Percentiles rank a stretch among this genome's conserved stretches.
Evolutionary conservation across 208 protist genomes (phyloP).

Genomic region (Tetramitus jugosus): DNA sequence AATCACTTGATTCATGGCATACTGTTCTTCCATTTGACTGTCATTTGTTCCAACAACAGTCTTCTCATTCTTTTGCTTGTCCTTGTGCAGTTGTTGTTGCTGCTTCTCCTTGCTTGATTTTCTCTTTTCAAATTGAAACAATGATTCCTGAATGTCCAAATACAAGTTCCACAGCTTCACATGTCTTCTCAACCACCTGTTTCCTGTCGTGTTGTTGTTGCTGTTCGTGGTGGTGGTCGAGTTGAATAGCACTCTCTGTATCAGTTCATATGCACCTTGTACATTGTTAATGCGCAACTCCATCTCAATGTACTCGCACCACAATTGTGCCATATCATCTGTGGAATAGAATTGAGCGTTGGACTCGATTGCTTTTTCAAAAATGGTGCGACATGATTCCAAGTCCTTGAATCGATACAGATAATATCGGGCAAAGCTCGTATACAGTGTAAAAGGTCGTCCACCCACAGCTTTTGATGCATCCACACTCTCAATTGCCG

Average conservation of each 20-base stretch:
- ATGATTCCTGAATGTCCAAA: constrained; percentile 60
- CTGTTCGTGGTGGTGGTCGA: no score
- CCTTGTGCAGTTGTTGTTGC: background rate
- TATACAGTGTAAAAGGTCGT: constrained; percentile 56
- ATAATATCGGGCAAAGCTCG: constrained; percentile 64
- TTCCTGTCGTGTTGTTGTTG: no score
- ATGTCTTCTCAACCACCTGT: no score
- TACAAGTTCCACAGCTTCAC: no score
- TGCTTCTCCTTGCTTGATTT: background rate
- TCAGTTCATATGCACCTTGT: constrained; percentile 7
- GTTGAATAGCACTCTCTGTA: constrained; percentile 52
- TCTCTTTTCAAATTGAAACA: constrained; percentile 38
- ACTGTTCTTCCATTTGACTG: no score
- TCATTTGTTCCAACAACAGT: constrained; percentile 25
- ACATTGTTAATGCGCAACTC: constrained; percentile 57
- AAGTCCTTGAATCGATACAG: constrained; percentile 49
- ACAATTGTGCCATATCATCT: constrained; percentile 70
- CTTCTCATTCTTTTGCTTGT: constrained; percentile 31
- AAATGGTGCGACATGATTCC: constrained; percentile 54
- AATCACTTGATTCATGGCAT: no score
- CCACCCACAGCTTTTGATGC: constrained; percentile 46
- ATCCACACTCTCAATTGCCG: constrained; percentile 60
- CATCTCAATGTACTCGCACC: constrained; percentile 78
- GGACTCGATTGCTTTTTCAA: constrained; percentile 39
- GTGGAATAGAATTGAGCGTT: constrained; percentile 38